Evolutionary conservation across 345 rosid species (phyloP).

Genomic region (Gossypium longicalyx): DNA sequence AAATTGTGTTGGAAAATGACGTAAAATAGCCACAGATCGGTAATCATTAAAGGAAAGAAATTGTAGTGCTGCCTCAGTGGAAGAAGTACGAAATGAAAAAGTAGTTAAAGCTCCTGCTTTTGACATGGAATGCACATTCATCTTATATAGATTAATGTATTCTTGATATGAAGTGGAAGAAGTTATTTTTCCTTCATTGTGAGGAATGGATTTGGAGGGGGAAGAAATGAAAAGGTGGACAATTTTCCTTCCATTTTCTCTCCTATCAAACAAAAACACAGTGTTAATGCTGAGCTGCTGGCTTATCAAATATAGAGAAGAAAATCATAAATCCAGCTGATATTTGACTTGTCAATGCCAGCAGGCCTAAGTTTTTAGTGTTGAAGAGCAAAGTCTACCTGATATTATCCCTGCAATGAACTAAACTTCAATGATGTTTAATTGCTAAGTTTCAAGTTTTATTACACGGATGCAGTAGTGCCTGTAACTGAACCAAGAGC

Average conservation of each 20-base stretch:
- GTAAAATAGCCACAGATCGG: not conserved
- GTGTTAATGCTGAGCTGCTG: constrained; percentile 5
- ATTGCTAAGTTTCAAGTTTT: constrained; percentile 9
- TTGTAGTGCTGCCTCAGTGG: not conserved
- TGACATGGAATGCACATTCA: not conserved
- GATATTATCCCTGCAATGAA: not conserved
- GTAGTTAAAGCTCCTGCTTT: not conserved
- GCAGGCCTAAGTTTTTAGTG: constrained; percentile 71
- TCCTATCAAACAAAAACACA: constrained; percentile 52
- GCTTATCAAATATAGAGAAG: constrained; percentile 64
- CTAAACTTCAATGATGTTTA: not conserved
- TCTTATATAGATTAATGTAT: no score
- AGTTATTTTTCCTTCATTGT: no score
- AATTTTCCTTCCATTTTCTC: not conserved
- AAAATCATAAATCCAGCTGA: constrained; percentile 70
- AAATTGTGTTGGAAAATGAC: constrained; percentile 41
- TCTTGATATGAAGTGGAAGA: no score
- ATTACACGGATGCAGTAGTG: constrained; percentile 62
- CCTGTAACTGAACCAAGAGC: constrained; percentile 54
- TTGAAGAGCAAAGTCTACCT: constrained; percentile 6
- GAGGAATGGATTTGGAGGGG: no score
- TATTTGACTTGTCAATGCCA: constrained; percentile 72
- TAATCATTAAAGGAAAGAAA: not conserved
- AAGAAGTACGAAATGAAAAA: not conserved
- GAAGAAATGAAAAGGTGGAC: no score